Conservation (phyloP, 1,284 basidiomycete species). For the Sporisorium iseilematis-ciliati region DNA sequence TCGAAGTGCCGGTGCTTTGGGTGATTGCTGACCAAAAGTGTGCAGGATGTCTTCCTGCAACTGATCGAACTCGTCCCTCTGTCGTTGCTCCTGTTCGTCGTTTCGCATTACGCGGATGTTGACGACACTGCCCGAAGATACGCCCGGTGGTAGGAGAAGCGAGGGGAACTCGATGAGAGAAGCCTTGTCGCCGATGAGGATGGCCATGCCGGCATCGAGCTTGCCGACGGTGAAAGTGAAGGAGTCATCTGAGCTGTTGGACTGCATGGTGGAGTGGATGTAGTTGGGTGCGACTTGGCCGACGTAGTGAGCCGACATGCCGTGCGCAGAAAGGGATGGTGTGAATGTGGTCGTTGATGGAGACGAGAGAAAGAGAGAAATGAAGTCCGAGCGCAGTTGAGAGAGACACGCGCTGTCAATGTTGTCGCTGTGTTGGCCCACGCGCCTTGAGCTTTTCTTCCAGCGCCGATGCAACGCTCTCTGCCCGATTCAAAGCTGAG, state of each 20-base stretch:
- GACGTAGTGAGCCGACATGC: slow-evolving; percentile 54
- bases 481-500: background rate
- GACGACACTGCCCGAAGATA: slow-evolving; percentile 66
- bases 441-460: slow-evolving; percentile 4
- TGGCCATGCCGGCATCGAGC: slow-evolving; percentile 68
- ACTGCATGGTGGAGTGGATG: slow-evolving; percentile 48
- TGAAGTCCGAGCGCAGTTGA: slow-evolving; percentile 13
- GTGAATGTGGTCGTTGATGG: background rate
- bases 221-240: slow-evolving; percentile 69
- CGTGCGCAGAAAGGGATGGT: background rate
- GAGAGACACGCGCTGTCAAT: slow-evolving; percentile 7
- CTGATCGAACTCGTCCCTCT: slow-evolving; percentile 61
- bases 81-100: slow-evolving; percentile 58
- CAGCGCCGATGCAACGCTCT: slow-evolving; percentile 1
- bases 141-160: slow-evolving; percentile 64
- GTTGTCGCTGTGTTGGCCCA: background rate
- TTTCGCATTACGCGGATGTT: slow-evolving; percentile 67
- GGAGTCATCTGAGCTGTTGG: slow-evolving; percentile 42
- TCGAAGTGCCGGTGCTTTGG: slow-evolving; percentile 59
- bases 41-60: slow-evolving; percentile 67
- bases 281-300: slow-evolving; percentile 58
- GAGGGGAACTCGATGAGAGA: slow-evolving; percentile 70
- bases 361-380: background rate
- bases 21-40: slow-evolving; percentile 60
- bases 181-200: slow-evolving; percentile 68